phyloP scores from a whole-genome alignment of 768 basidiomycete species.

The Russula foetens region DNA sequence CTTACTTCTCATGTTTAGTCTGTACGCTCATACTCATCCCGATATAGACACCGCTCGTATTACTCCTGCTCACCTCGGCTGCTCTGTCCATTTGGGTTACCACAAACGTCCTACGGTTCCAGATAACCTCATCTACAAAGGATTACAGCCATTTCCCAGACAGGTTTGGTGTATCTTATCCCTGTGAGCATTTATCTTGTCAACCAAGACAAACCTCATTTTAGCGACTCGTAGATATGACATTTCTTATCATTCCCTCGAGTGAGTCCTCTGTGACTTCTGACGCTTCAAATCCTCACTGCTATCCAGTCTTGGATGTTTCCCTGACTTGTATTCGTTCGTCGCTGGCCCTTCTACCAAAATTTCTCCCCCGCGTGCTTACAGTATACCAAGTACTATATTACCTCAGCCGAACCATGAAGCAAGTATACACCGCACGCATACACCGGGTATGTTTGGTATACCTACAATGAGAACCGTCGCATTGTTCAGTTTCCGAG shows the following conservation, averaged over 20 bases:
- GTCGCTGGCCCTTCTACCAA: not conserved
- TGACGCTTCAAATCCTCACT: not conserved
- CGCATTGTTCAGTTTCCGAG: not conserved
- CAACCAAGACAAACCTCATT: not conserved
- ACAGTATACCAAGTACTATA: not conserved
- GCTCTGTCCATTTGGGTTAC: not conserved
- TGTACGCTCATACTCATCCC: not conserved
- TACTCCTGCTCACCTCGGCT: no score
- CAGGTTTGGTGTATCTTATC: not conserved
- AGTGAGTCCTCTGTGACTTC: not conserved
- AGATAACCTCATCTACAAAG: no score
- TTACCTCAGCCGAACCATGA: conserved; percentile 5
- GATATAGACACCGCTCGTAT: not conserved
- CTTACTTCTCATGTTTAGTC: not conserved
- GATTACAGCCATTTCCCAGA: not conserved
- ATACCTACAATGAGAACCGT: not conserved
- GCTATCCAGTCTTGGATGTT: conserved; percentile 6
- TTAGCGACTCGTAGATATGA: not conserved
- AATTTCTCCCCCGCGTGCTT: not conserved
- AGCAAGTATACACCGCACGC: not conserved
- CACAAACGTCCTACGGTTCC: not conserved
- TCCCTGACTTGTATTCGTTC: not conserved
- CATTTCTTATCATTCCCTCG: conserved; percentile 6
- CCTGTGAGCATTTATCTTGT: conserved; percentile 1
- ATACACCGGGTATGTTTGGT: not conserved